Percentiles rank a stretch among this genome's conserved stretches.
phyloP scores from a whole-genome alignment of 495 filamentous ascomycete species.

The Penicillium robsamsonii region DNA sequence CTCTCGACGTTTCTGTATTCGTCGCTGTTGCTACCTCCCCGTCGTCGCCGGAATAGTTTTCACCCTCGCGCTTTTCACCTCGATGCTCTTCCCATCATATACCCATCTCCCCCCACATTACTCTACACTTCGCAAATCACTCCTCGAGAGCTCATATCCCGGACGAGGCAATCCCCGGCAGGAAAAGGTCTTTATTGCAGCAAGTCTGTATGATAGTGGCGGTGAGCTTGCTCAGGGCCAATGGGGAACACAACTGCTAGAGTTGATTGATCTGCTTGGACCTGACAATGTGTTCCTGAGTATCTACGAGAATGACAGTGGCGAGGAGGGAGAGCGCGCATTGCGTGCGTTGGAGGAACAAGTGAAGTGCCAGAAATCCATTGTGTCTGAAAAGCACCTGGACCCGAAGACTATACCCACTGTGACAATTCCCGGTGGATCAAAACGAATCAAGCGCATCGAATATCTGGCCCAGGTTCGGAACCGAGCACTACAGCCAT shows the following conservation, averaged over 20 bases:
- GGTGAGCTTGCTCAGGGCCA: constrained; percentile 58
- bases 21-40: constrained; percentile 62
- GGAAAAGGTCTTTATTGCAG: constrained; percentile 74
- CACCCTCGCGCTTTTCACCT: constrained; percentile 51
- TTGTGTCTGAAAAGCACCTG: constrained; percentile 56
- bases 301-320: constrained; percentile 72
- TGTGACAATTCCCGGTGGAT: constrained; percentile 60
- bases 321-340: constrained; percentile 44
- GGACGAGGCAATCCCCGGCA: constrained; percentile 62
- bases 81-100: constrained; percentile 60
- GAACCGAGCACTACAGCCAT: constrained; percentile 67
- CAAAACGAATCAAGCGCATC: constrained; percentile 64
- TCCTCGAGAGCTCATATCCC: constrained; percentile 32
- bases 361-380: constrained; percentile 49
- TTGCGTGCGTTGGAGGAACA: constrained; percentile 42
- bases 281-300: constrained; percentile 50
- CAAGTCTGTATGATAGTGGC: constrained; percentile 65
- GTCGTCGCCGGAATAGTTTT: constrained; percentile 66
- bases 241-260: constrained; percentile 64
- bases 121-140: constrained; percentile 34
- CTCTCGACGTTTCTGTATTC: constrained; percentile 47
- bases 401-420: constrained; percentile 50
- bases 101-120: constrained; percentile 54
- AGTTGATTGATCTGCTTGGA: constrained; percentile 61
- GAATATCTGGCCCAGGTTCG: constrained; percentile 75